These are phyloP conservation scores for Xanthoconium stramineum DNA, from an alignment of 768 basidiomycete species.

Conservation along the genomic window DNA sequence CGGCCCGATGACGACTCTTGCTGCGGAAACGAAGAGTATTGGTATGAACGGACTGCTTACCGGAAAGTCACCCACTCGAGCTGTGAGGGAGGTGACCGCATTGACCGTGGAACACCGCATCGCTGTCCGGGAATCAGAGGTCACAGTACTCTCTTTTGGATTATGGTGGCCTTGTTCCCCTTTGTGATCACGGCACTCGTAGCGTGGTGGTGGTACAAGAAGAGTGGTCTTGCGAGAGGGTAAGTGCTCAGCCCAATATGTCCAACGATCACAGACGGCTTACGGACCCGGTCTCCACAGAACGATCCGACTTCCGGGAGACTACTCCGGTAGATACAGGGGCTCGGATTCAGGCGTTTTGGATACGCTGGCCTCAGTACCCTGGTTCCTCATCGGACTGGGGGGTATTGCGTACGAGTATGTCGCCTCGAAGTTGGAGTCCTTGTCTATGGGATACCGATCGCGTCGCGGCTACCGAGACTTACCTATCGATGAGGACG, in stretches of 20 bases:
- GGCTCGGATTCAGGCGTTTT: constrained; percentile 46
- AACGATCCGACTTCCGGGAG: constrained; percentile 73
- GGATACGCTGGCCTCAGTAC: constrained; percentile 80
- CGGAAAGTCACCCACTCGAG: constrained; percentile 87
- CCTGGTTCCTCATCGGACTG: constrained; percentile 85
- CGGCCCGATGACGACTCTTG: constrained; percentile 64
- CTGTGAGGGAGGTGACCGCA: constrained; percentile 78
- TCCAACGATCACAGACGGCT: not conserved
- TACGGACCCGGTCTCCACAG: constrained; percentile 34
- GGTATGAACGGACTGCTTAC: constrained; percentile 93
- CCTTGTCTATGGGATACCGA: constrained; percentile 36
- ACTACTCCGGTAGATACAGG: constrained; percentile 31
- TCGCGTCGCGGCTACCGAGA: constrained; percentile 69
- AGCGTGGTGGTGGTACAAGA: constrained; percentile 79
- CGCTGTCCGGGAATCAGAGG: constrained; percentile 77
- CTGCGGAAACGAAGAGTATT: constrained; percentile 61
- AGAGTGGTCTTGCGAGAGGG: constrained; percentile 73
- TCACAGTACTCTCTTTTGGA: constrained; percentile 82
- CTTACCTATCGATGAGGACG: constrained; percentile 83
- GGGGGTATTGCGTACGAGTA: constrained; percentile 71
- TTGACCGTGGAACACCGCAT: constrained; percentile 72
- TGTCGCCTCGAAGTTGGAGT: constrained; percentile 47
- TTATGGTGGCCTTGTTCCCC: constrained; percentile 69
- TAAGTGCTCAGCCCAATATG: constrained; percentile 35
- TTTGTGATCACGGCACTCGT: constrained; percentile 73